phyloP scores from a whole-genome alignment of 208 protist species.

The Leishmania gerbilli region DNA sequence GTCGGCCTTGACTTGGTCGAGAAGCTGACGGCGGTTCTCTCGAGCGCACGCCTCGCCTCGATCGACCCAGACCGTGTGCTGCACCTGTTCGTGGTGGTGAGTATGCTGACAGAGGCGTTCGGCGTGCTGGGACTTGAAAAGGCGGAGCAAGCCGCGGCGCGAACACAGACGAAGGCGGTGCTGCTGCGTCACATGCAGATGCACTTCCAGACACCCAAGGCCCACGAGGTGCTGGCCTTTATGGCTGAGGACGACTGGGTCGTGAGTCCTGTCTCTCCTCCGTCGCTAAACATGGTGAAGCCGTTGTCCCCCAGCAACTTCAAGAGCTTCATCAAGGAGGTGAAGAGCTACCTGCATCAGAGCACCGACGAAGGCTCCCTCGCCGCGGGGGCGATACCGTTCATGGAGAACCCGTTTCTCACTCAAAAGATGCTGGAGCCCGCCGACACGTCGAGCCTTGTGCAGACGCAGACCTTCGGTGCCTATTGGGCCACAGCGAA shows the following conservation, averaged over 20 bases:
- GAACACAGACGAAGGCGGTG: conserved; percentile 50
- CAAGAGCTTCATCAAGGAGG: conserved; percentile 45
- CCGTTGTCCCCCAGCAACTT: conserved; percentile 59
- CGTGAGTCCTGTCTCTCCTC: conserved; percentile 45
- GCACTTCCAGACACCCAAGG: conserved; percentile 63
- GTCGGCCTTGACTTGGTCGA: conserved; percentile 73
- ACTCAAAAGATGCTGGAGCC: conserved; percentile 54
- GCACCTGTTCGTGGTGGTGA: conserved; percentile 79
- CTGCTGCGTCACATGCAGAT: conserved; percentile 52
- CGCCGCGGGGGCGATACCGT: conserved; percentile 23
- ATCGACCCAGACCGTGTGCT: conserved; percentile 72
- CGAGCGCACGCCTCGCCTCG: conserved; percentile 36
- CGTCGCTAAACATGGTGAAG: conserved; percentile 61
- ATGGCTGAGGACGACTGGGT: conserved; percentile 76
- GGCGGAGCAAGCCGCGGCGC: conserved; percentile 43
- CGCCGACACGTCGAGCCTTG: conserved; percentile 56
- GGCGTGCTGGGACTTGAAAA: conserved; percentile 53
- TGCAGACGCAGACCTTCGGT: conserved; percentile 63
- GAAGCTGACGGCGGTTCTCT: conserved; percentile 66
- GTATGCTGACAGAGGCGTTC: conserved; percentile 70
- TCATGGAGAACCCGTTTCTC: conserved; percentile 82
- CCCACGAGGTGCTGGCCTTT: conserved; percentile 57
- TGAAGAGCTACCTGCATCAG: conserved; percentile 65
- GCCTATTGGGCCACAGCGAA: conserved; percentile 50
- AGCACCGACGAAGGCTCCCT: conserved; percentile 28